Percentiles rank a stretch among this genome's conserved stretches.
phyloP scores from a whole-genome alignment of 371 early-diverging fungal species.

The Apophysomyces ossiformis region DNA sequence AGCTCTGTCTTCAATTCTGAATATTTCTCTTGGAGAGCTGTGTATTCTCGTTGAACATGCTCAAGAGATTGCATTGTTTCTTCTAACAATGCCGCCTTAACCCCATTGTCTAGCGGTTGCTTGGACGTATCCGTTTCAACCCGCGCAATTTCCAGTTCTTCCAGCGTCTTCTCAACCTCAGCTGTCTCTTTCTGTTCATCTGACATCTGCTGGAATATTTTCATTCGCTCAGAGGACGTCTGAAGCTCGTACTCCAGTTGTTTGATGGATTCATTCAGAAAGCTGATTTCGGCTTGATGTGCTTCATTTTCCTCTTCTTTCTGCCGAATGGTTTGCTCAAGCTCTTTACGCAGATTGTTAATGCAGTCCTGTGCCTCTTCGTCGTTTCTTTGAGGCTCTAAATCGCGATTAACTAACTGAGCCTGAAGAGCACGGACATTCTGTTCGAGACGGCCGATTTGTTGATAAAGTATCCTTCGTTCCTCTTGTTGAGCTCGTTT shows the following conservation, averaged over 20 bases:
- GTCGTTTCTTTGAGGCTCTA: not conserved
- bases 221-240: not conserved
- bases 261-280: not conserved
- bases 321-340: not conserved
- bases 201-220: conserved; percentile 2
- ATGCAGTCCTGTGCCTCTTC: not conserved
- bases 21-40: conserved; percentile 11
- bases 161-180: conserved; percentile 16
- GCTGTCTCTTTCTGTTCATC: conserved; percentile 14
- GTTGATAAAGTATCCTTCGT: conserved; percentile 10
- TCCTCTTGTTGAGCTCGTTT: conserved; percentile 3
- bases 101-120: not conserved
- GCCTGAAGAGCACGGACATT: conserved; percentile 1
- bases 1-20: not conserved
- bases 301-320: too few relatives aligned
- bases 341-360: not conserved
- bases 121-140: not conserved
- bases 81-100: not conserved
- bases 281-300: too few relatives aligned
- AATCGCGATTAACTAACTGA: not conserved
- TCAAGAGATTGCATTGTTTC: conserved; percentile 9
- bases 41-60: conserved; percentile 14
- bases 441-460: not conserved
- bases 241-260: not conserved
- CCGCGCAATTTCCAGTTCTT: conserved; percentile 15